These are phyloP conservation scores for Salvia splendens DNA, from an alignment of 257 asterid species.

Conservation along the genomic window DNA sequence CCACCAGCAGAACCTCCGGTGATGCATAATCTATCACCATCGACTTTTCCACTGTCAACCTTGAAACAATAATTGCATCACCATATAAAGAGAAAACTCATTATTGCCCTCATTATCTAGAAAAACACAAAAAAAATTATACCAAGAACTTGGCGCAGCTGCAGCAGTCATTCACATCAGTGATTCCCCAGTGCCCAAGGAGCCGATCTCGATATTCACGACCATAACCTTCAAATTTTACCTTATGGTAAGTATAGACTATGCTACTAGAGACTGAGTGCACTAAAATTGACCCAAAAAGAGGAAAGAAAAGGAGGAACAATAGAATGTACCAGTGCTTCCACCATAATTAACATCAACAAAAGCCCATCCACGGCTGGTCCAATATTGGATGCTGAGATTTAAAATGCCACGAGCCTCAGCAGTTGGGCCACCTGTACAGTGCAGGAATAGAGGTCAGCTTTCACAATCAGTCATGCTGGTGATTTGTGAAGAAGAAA, in stretches of 20 bases:
- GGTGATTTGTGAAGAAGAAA: background rate
- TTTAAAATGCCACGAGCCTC: slow-evolving; percentile 86
- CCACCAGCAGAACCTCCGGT: slow-evolving; percentile 99
- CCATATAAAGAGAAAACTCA: slow-evolving; percentile 1
- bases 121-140: slow-evolving; percentile 17
- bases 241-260: slow-evolving; percentile 25
- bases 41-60: slow-evolving; percentile 88
- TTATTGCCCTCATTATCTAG: slow-evolving; percentile 13
- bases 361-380: slow-evolving; percentile 99
- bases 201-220: slow-evolving; percentile 90
- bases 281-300: background rate
- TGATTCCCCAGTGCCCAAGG: slow-evolving; percentile 82
- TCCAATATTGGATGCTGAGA: slow-evolving; percentile 87
- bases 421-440: slow-evolving; percentile 91
- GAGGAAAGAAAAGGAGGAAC: background rate
- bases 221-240: slow-evolving; percentile 75
- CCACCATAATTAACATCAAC: slow-evolving; percentile 99
- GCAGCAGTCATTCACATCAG: slow-evolving; percentile 96
- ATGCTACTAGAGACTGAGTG: slow-evolving; percentile 16
- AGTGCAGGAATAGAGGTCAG: slow-evolving; percentile 14
- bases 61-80: slow-evolving; percentile 37
- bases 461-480: background rate
- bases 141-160: slow-evolving; percentile 94
- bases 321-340: slow-evolving; percentile 66
- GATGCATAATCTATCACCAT: slow-evolving; percentile 79